Conservation (phyloP, 2,329 filamentous ascomycete genomes). For the Exophiala oligosperma region DNA sequence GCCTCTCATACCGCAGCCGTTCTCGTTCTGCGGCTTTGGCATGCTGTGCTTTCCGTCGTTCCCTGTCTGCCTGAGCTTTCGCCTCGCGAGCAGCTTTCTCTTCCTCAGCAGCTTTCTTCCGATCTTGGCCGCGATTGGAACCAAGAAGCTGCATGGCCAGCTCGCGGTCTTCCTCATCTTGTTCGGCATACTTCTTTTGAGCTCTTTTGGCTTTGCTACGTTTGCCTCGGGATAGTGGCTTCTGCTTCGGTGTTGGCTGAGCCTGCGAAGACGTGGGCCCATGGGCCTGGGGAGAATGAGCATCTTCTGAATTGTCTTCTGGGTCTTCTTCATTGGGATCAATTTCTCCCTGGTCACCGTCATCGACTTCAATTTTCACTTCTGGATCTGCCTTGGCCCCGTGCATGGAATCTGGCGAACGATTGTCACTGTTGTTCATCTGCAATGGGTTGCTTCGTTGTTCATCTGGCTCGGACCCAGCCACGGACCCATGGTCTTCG, state of each 20-base stretch:
- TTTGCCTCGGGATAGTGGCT: constrained; percentile 27
- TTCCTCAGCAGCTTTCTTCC: constrained; percentile 63
- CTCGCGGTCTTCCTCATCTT: constrained; percentile 89
- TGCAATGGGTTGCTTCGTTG: constrained; percentile 26
- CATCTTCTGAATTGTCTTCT: neutral
- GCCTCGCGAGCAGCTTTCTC: constrained; percentile 70
- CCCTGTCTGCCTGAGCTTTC: constrained; percentile 68
- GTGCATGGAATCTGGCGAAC: constrained; percentile 35
- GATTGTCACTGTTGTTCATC: neutral
- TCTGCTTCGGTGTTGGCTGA: constrained; percentile 25
- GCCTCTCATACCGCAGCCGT: constrained; percentile 67
- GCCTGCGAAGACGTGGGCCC: constrained; percentile 24
- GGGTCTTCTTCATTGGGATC: neutral
- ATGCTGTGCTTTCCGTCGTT: constrained; percentile 78
- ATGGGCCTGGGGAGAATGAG: constrained; percentile 17
- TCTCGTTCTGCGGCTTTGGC: constrained; percentile 67
- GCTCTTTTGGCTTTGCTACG: constrained; percentile 48
- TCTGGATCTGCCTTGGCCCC: constrained; percentile 30
- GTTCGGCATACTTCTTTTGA: constrained; percentile 84
- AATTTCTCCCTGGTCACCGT: constrained; percentile 8
- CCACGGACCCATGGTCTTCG: constrained; percentile 25
- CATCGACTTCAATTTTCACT: constrained; percentile 17
- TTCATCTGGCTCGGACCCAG: constrained; percentile 29
- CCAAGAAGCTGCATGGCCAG: constrained; percentile 87
- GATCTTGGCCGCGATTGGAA: constrained; percentile 63